Percentiles rank a stretch among this genome's conserved stretches.
These are phyloP conservation scores for Stachybotrys chartarum DNA, from an alignment of 2,329 filamentous ascomycete species.

Conservation along the genomic window DNA sequence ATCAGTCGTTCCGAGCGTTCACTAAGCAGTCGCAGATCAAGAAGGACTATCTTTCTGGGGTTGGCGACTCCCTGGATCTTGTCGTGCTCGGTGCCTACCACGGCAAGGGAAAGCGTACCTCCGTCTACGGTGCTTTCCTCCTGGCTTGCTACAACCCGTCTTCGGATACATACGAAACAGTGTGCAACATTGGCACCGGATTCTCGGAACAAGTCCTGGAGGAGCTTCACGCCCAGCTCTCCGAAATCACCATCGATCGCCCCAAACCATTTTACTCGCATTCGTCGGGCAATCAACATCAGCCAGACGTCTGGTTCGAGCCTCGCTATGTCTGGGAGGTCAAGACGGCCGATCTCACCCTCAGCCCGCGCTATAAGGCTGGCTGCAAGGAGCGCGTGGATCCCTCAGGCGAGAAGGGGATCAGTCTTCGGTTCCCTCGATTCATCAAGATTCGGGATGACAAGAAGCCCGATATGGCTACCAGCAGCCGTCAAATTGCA, in stretches of 20 bases:
- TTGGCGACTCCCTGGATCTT: conserved; percentile 92
- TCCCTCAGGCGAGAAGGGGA: conserved; percentile 63
- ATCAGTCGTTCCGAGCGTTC: not conserved
- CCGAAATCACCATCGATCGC: conserved; percentile 72
- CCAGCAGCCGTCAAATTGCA: conserved; percentile 74
- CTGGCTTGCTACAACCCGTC: conserved; percentile 85
- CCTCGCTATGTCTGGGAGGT: conserved; percentile 94
- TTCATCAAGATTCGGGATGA: conserved; percentile 91
- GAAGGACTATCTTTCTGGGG: conserved; percentile 91
- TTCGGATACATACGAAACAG: conserved; percentile 80
- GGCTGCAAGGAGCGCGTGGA: conserved; percentile 76
- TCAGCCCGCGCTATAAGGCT: conserved; percentile 91
- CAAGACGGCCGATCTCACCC: conserved; percentile 88
- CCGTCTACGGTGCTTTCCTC: conserved; percentile 91
- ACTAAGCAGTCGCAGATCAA: conserved; percentile 59
- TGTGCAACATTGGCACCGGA: conserved; percentile 97
- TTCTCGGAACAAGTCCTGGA: conserved; percentile 95
- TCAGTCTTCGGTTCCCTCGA: conserved; percentile 83
- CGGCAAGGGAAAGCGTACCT: conserved; percentile 91
- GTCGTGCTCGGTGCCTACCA: conserved; percentile 93
- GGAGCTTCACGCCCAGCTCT: conserved; percentile 70
- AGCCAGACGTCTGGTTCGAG: conserved; percentile 98
- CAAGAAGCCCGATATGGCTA: conserved; percentile 91
- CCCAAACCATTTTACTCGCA: conserved; percentile 94
- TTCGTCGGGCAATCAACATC: conserved; percentile 76